A percentile compares a stretch with the other conserved stretches of the same genome.
These are phyloP conservation scores for Chlamydomonas sphaeroides DNA, from an alignment of 139 green algal species.

Conservation along the genomic window DNA sequence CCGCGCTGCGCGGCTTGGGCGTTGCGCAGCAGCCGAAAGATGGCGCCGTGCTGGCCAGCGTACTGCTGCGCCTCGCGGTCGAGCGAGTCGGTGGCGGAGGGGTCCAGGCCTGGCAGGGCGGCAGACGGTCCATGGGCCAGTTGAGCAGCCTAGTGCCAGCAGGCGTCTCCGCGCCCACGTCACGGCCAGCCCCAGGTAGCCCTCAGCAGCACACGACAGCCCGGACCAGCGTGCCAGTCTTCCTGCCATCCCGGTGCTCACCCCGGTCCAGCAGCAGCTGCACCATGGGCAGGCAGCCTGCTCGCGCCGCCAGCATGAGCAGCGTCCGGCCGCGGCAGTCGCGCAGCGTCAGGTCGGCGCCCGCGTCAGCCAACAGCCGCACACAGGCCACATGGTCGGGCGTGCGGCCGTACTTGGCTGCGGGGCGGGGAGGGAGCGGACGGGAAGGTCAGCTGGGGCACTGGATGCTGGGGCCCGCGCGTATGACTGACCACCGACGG, in stretches of 20 bases:
- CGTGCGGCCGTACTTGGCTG: conserved; percentile 38
- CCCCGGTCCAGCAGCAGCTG: conserved; percentile 35
- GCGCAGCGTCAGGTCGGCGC: neutral
- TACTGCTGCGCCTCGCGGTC: conserved; percentile 39
- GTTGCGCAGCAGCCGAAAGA: conserved; percentile 32
- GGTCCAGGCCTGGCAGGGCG: conserved; percentile 32
- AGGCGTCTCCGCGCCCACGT: no score
- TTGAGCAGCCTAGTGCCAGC: no score
- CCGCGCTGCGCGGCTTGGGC: conserved; percentile 12
- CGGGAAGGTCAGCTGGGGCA: no score
- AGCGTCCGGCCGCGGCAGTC: conserved; percentile 26
- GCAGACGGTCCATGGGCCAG: no score
- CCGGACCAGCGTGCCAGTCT: no score
- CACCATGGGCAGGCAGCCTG: conserved; percentile 31
- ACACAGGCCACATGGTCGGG: conserved; percentile 10
- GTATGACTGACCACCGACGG: no score
- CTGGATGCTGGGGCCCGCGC: no score
- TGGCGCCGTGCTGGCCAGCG: conserved; percentile 28
- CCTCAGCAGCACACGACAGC: neutral
- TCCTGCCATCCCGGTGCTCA: neutral
- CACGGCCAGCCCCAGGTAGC: no score
- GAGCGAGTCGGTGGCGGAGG: conserved; percentile 15
- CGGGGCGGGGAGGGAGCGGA: neutral
- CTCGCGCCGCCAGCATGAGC: conserved; percentile 36
- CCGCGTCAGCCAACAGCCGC: conserved; percentile 1